A percentile compares a stretch with the other conserved stretches of the same genome.
These are phyloP conservation scores for Pelargonium australe DNA, from an alignment of 441 rosid species.

Conservation along the genomic window DNA sequence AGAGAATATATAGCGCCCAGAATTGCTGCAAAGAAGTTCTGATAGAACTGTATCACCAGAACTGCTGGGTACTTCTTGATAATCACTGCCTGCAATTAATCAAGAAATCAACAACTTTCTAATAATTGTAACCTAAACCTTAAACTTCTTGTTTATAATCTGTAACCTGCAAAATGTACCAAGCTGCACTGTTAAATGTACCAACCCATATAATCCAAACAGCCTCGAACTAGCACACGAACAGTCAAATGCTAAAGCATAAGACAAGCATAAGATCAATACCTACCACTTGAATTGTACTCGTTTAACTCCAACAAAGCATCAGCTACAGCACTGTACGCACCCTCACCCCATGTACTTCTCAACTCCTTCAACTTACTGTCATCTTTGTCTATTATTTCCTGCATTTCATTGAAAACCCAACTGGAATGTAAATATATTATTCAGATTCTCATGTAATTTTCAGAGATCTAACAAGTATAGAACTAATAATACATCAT, in stretches of 20 bases:
- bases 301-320: conserved; percentile 12
- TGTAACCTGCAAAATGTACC: conserved; percentile 45
- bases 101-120: neutral
- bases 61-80: conserved; percentile 56
- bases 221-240: too few relatives aligned
- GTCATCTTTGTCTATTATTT: conserved; percentile 3
- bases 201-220: too few relatives aligned
- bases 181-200: conserved; percentile 23
- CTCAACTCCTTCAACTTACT: conserved; percentile 1
- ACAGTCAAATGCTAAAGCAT: too few relatives aligned
- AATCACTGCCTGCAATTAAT: conserved; percentile 39
- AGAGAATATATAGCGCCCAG: conserved; percentile 34
- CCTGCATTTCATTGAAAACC: neutral
- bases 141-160: too few relatives aligned
- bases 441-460: neutral
- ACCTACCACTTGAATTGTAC: conserved; percentile 20
- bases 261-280: too few relatives aligned
- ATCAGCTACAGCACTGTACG: neutral
- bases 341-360: neutral
- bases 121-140: too few relatives aligned
- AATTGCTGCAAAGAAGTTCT: conserved; percentile 26
- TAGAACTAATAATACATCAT: neutral
- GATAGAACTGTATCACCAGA: conserved; percentile 35
- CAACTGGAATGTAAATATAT: neutral
- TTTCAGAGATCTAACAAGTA: neutral